Percentiles rank a stretch among this genome's conserved stretches.
Conservation (phyloP, 768 basidiomycete species). For the Nidularia pulvinata region DNA sequence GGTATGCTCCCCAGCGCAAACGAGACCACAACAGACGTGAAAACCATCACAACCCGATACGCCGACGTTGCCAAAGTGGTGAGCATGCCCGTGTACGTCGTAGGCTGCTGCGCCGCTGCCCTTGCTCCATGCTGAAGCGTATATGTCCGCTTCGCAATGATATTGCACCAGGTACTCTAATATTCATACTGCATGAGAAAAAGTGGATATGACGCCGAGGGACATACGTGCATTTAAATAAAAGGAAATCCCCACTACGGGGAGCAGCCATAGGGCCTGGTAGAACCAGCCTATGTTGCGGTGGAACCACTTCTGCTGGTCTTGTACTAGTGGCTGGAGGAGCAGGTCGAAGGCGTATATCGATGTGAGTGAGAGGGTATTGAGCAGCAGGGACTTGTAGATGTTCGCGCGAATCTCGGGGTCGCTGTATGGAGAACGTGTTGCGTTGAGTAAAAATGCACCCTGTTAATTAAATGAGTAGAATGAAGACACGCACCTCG, state of each 20-base stretch:
- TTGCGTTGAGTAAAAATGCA: no score
- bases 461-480: constrained; percentile 1
- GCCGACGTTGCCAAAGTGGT: constrained; percentile 78
- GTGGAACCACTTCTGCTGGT: constrained; percentile 66
- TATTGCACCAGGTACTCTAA: constrained; percentile 77
- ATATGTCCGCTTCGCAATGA: constrained; percentile 76
- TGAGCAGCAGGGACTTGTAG: constrained; percentile 75
- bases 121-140: constrained; percentile 69
- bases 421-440: constrained; percentile 63
- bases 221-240: constrained; percentile 75
- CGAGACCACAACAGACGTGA: constrained; percentile 72
- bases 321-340: constrained; percentile 64
- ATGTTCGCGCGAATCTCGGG: constrained; percentile 73
- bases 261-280: constrained; percentile 77
- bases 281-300: constrained; percentile 78
- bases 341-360: constrained; percentile 78
- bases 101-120: constrained; percentile 46
- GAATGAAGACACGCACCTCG: constrained; percentile 41
- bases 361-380: constrained; percentile 67
- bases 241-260: constrained; percentile 72
- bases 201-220: neutral
- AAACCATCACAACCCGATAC: constrained; percentile 80
- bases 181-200: constrained; percentile 4
- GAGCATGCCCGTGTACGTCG: constrained; percentile 70
- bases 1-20: constrained; percentile 67